Conservation (phyloP, 805 yeast genomes). For the Lipomyces mesembrius region DNA sequence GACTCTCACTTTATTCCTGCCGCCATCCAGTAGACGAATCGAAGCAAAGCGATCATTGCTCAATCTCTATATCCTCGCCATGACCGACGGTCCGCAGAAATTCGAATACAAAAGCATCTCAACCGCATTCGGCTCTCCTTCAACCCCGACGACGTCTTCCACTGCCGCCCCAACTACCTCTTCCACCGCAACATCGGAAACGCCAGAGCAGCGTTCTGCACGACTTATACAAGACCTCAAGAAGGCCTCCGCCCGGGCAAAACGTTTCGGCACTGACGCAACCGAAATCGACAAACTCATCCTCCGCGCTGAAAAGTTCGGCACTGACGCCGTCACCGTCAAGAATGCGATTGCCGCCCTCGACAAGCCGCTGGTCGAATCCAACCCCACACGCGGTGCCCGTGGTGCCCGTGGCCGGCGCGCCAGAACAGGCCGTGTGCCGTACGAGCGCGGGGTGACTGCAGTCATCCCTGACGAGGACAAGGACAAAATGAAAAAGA, state of each 20-base stretch:
- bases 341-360: not conserved
- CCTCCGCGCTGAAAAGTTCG: slow-evolving; percentile 31
- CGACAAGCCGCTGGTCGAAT: slow-evolving; percentile 19
- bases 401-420: slow-evolving; percentile 1
- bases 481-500: slow-evolving; percentile 20
- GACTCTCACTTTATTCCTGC: not conserved
- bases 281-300: slow-evolving; percentile 30
- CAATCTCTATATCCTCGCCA: no score
- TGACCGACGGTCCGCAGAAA: not conserved
- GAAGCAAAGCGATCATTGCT: no score
- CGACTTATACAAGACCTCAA: slow-evolving; percentile 17
- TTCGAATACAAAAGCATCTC: slow-evolving; percentile 18
- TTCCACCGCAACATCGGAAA: no score
- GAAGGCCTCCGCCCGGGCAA: slow-evolving; percentile 20
- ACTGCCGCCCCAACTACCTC: not conserved
- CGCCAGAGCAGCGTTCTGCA: slow-evolving; percentile 7
- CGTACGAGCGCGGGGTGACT: not conserved
- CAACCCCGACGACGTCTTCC: slow-evolving; percentile 1
- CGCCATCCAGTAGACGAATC: not conserved
- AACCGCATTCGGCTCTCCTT: slow-evolving; percentile 13
- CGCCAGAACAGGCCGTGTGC: not conserved
- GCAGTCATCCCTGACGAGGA: slow-evolving; percentile 18
- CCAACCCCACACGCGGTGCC: not conserved
- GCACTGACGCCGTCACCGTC: slow-evolving; percentile 13
- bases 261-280: slow-evolving; percentile 32